Percentiles rank a stretch among this genome's conserved stretches.
Evolutionary conservation across 441 rosid genomes (phyloP).

Genomic region (Erodium texanum): DNA sequence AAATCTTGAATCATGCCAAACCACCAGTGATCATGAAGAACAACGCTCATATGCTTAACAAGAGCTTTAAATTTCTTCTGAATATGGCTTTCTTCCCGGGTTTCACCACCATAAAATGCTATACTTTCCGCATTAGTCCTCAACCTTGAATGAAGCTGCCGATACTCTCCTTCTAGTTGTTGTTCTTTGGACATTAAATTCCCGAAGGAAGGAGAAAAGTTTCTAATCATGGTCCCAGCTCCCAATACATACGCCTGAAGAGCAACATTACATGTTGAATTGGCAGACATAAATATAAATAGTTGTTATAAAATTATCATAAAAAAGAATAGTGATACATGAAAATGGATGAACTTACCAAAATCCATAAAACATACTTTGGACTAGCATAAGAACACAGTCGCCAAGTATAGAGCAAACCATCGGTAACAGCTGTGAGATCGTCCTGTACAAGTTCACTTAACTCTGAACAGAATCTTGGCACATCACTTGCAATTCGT

Average conservation of each 20-base stretch:
- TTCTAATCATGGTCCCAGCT: slow-evolving; percentile 81
- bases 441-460: slow-evolving; percentile 95
- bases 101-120: slow-evolving; percentile 98
- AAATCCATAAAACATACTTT: slow-evolving; percentile 88
- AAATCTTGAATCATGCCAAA: slow-evolving; percentile 99
- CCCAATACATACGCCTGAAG: slow-evolving; percentile 86
- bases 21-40: slow-evolving; percentile 99
- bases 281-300: slow-evolving; percentile 7
- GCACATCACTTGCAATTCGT: slow-evolving; percentile 92
- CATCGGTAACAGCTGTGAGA: slow-evolving; percentile 84
- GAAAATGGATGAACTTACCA: slow-evolving; percentile 44
- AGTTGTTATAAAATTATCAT: background rate
- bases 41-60: slow-evolving; percentile 61
- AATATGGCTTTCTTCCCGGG: slow-evolving; percentile 84
- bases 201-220: slow-evolving; percentile 95
- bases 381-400: slow-evolving; percentile 98
- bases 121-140: slow-evolving; percentile 99
- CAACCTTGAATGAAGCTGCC: slow-evolving; percentile 94
- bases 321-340: background rate
- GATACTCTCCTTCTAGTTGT: slow-evolving; percentile 96
- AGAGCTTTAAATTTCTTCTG: slow-evolving; percentile 77
- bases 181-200: slow-evolving; percentile 91
- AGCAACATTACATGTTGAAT: slow-evolving; percentile 9
- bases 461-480: slow-evolving; percentile 89
- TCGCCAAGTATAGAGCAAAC: slow-evolving; percentile 91